Evolutionary conservation across 2,329 filamentous ascomycete genomes (phyloP).

Genomic region (Colletotrichum cordylinicola): DNA sequence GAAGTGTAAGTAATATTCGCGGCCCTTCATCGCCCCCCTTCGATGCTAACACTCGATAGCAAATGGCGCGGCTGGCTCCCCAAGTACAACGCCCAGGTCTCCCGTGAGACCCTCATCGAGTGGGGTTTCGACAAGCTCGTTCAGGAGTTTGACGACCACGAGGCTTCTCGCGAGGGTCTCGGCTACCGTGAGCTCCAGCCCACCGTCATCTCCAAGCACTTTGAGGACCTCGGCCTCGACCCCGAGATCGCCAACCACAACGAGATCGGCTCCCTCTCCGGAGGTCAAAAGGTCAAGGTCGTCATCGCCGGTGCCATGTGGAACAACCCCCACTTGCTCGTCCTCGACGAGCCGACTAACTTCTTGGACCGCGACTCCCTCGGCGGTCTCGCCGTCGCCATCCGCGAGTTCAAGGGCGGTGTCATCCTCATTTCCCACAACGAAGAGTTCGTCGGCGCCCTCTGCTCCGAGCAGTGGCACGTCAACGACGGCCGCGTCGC

Average conservation of each 20-base stretch:
- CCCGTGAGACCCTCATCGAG: slow-evolving; percentile 86
- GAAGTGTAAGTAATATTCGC: slow-evolving; percentile 70
- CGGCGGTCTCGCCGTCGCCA: slow-evolving; percentile 94
- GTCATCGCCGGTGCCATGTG: slow-evolving; percentile 96
- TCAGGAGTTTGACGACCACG: slow-evolving; percentile 98
- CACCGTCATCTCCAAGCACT: slow-evolving; percentile 95
- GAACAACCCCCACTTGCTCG: slow-evolving; percentile 98
- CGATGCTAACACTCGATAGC: slow-evolving; percentile 42
- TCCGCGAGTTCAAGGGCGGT: slow-evolving; percentile 96
- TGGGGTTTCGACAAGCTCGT: slow-evolving; percentile 91
- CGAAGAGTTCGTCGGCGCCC: slow-evolving; percentile 96
- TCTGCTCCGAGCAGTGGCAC: slow-evolving; percentile 96
- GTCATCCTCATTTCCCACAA: slow-evolving; percentile 99
- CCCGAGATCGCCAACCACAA: slow-evolving; percentile 99
- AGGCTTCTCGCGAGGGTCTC: slow-evolving; percentile 96
- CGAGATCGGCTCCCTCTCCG: slow-evolving; percentile 93
- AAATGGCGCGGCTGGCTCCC: slow-evolving; percentile 92
- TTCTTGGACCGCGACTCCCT: slow-evolving; percentile 98
- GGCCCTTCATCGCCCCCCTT: slow-evolving; percentile 13
- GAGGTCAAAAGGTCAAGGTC: slow-evolving; percentile 99
- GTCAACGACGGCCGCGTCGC: slow-evolving; percentile 87
- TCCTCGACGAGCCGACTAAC: slow-evolving; percentile 98
- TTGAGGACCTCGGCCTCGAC: slow-evolving; percentile 94
- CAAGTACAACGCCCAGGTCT: slow-evolving; percentile 92
- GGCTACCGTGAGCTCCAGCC: slow-evolving; percentile 94